Conservation (phyloP, 768 basidiomycete species). For the Russula brevipes region DNA sequence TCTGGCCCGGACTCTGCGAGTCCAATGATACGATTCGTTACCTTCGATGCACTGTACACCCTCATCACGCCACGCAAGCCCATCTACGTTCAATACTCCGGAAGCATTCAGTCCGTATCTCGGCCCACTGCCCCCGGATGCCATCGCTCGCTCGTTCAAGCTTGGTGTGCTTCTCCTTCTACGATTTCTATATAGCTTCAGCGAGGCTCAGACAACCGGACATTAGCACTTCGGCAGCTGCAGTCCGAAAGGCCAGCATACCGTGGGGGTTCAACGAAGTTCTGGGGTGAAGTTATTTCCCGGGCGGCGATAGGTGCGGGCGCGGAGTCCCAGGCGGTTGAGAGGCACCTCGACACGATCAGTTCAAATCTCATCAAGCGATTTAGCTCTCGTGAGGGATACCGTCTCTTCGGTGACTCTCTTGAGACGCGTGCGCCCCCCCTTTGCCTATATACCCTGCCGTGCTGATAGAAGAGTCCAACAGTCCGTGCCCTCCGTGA, state of each 20-base stretch:
- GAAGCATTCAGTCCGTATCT: constrained; percentile 62
- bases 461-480: background rate
- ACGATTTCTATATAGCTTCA: background rate
- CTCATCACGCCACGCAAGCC: constrained; percentile 63
- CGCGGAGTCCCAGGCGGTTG: constrained; percentile 53
- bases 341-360: constrained; percentile 49
- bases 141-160: constrained; percentile 56
- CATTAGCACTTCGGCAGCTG: constrained; percentile 43
- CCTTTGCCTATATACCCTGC: background rate
- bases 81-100: constrained; percentile 61
- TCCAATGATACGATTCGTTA: constrained; percentile 54
- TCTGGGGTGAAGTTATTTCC: constrained; percentile 78
- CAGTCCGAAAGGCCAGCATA: constrained; percentile 61
- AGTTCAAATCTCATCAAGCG: constrained; percentile 55
- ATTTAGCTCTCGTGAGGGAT: constrained; percentile 70
- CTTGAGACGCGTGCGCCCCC: constrained; percentile 40
- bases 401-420: constrained; percentile 53
- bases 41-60: constrained; percentile 80
- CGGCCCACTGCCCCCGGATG: constrained; percentile 50
- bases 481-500: constrained; percentile 45
- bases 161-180: constrained; percentile 37
- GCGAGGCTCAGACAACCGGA: background rate
- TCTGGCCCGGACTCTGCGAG: background rate
- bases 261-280: constrained; percentile 45
- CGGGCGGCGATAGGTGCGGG: constrained; percentile 73